Conservation (phyloP, 2,329 filamentous ascomycete genomes). For the Gaeumannomyces sp. region DNA sequence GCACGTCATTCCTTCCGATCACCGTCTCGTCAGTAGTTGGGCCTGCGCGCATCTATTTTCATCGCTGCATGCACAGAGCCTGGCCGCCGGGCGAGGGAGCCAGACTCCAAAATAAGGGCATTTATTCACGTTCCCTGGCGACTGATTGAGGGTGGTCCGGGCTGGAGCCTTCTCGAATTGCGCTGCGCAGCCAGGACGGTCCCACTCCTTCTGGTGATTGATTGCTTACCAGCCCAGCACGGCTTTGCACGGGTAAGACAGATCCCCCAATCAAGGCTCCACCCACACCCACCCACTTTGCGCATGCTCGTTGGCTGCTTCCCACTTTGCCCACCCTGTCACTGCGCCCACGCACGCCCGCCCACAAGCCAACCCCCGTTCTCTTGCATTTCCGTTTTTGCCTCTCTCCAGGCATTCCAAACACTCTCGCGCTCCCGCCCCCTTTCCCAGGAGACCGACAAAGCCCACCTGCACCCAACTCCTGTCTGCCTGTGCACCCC, state of each 20-base stretch:
- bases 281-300: neutral
- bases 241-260: slow-evolving; percentile 8
- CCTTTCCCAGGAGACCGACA: slow-evolving; percentile 9
- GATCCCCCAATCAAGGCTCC: slow-evolving; percentile 4
- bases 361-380: slow-evolving; percentile 16
- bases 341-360: neutral
- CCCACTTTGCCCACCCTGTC: slow-evolving; percentile 1
- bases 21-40: neutral
- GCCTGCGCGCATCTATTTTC: slow-evolving; percentile 4
- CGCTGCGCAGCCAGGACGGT: neutral
- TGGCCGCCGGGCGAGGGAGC: neutral
- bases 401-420: slow-evolving; percentile 21
- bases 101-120: neutral
- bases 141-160: neutral
- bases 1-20: neutral
- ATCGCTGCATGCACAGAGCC: slow-evolving; percentile 1
- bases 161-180: slow-evolving; percentile 1
- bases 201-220: neutral
- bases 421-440: slow-evolving; percentile 18
- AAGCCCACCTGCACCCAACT: slow-evolving; percentile 17
- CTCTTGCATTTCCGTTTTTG: slow-evolving; percentile 20
- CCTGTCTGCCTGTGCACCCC: slow-evolving; percentile 1
- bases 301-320: neutral
- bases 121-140: neutral
- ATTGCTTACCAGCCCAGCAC: slow-evolving; percentile 7